Conservation (phyloP, 331 rosid species). For the Ulmus americana region DNA sequence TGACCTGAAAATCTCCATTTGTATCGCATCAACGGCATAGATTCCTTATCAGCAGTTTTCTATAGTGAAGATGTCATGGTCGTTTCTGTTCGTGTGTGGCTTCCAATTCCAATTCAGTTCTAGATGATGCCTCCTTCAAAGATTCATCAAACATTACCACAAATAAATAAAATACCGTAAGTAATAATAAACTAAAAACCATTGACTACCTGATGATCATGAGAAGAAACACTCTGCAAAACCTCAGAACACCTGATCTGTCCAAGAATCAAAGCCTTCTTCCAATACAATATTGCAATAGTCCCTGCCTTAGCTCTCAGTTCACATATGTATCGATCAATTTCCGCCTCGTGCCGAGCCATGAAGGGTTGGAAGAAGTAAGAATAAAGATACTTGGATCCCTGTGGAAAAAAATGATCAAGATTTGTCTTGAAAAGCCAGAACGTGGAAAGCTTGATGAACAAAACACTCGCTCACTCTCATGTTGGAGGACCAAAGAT, state of each 20-base stretch:
- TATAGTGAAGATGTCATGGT: not conserved
- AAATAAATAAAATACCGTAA: too few relatives aligned
- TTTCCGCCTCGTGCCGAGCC: slow-evolving; percentile 32
- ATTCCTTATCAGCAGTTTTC: not conserved
- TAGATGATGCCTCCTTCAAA: not conserved
- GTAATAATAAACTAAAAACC: not conserved
- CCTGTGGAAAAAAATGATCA: slow-evolving; percentile 8
- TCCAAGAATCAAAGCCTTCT: slow-evolving; percentile 25
- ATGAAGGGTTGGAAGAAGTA: slow-evolving; percentile 31
- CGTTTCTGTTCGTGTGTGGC: not conserved
- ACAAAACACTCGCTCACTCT: slow-evolving; percentile 13
- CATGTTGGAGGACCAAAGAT: slow-evolving; percentile 37
- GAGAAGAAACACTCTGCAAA: slow-evolving; percentile 26
- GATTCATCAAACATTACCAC: not conserved
- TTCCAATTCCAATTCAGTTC: not conserved
- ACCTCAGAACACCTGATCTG: slow-evolving; percentile 18
- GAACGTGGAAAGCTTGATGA: not conserved
- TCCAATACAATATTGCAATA: slow-evolving; percentile 27
- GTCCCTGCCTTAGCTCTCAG: slow-evolving; percentile 26
- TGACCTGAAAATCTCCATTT: slow-evolving; percentile 1
- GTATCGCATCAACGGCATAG: not conserved
- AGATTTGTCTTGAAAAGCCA: too few relatives aligned
- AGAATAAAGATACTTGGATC: slow-evolving; percentile 23
- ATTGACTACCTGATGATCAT: slow-evolving; percentile 2
- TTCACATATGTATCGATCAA: slow-evolving; percentile 26